Conservation (phyloP, 202 grass and related monocot species). For the Schoenoplectus triqueter region DNA sequence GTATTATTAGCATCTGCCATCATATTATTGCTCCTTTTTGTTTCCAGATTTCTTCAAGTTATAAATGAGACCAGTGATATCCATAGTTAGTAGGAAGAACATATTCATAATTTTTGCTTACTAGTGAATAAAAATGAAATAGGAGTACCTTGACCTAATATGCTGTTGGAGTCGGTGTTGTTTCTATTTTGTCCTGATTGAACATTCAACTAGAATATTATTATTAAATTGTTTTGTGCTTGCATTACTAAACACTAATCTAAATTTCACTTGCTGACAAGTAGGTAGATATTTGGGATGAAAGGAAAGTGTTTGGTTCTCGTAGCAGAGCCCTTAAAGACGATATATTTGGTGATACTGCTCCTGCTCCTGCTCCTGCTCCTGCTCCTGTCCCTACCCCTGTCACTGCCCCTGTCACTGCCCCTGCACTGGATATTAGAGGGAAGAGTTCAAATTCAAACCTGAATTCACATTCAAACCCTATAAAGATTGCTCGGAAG, state of each 20-base stretch:
- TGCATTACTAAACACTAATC: constrained; percentile 14
- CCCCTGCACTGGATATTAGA: constrained; percentile 52
- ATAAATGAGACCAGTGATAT: neutral
- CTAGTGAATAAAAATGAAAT: neutral
- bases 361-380: constrained; percentile 34
- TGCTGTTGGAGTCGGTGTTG: constrained; percentile 14
- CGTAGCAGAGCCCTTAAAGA: constrained; percentile 72
- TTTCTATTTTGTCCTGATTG: constrained; percentile 17
- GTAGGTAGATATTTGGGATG: constrained; percentile 91
- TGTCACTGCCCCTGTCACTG: neutral
- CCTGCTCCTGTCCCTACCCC: neutral
- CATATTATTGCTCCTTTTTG: neutral
- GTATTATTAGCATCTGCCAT: neutral
- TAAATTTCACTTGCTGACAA: constrained; percentile 40
- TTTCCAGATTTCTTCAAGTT: no score
- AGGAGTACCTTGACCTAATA: neutral
- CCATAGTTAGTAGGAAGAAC: no score
- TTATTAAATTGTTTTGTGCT: neutral
- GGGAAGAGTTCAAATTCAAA: constrained; percentile 60
- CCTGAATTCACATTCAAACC: constrained; percentile 56
- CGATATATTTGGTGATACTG: constrained; percentile 68
- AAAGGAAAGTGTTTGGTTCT: constrained; percentile 88
- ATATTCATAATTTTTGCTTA: no score
- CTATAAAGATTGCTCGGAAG: constrained; percentile 60
- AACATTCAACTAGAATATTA: constrained; percentile 22